phyloP scores from a whole-genome alignment of 345 rosid genomes.

The Euphorbia peplus region DNA sequence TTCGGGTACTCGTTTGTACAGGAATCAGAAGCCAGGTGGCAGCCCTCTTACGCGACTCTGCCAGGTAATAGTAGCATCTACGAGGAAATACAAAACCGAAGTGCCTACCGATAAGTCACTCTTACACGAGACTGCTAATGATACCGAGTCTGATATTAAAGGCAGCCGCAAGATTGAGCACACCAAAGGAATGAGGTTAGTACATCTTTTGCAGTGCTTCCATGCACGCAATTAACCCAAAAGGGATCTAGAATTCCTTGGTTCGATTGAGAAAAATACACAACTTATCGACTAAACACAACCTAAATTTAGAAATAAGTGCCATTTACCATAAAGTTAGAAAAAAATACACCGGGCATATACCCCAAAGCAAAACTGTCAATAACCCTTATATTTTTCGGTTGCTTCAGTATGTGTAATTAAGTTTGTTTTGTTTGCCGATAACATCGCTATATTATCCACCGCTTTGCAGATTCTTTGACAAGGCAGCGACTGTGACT shows the following conservation, averaged over 20 bases:
- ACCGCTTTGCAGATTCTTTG: slow-evolving; percentile 32
- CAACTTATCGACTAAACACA: no score
- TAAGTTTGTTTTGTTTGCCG: neutral
- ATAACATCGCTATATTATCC: neutral
- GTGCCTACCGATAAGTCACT: slow-evolving; percentile 30
- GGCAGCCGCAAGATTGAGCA: slow-evolving; percentile 54
- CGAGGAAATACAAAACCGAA: slow-evolving; percentile 25
- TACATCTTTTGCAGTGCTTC: no score
- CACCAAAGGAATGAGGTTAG: slow-evolving; percentile 31
- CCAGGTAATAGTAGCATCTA: slow-evolving; percentile 49
- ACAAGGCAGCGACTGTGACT: slow-evolving; percentile 40
- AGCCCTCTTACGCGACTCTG: slow-evolving; percentile 45
- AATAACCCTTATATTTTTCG: no score
- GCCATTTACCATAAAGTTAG: no score
- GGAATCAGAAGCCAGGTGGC: slow-evolving; percentile 50
- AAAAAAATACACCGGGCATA: no score
- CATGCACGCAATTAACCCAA: no score
- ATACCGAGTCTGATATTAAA: slow-evolving; percentile 27
- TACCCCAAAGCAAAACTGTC: no score
- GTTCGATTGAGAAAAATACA: no score
- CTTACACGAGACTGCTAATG: slow-evolving; percentile 32
- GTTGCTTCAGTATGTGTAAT: no score
- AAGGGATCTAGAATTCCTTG: no score
- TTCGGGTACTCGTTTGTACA: slow-evolving; percentile 39
- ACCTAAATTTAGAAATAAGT: no score